These are phyloP conservation scores for Conidiobolus incongruus DNA, from an alignment of 371 early-diverging fungal species.

Conservation along the genomic window DNA sequence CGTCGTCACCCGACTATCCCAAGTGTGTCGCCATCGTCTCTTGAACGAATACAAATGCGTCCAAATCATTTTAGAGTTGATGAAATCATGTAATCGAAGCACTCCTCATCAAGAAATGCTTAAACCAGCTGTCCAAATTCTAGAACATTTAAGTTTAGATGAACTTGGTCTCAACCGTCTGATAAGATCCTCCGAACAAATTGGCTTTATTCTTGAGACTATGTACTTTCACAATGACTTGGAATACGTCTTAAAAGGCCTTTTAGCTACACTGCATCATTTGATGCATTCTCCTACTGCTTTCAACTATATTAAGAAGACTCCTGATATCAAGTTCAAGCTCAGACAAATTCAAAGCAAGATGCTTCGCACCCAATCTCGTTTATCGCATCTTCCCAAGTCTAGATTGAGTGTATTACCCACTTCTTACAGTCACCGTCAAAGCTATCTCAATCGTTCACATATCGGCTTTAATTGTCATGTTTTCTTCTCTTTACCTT, in stretches of 20 bases:
- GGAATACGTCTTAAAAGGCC: neutral
- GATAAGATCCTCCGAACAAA: neutral
- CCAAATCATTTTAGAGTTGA: constrained; percentile 12
- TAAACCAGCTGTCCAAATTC: constrained; percentile 13
- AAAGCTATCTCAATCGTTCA: too few species aligned
- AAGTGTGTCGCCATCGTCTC: constrained; percentile 13
- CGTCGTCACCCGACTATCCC: constrained; percentile 13
- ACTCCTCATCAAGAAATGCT: constrained; percentile 16
- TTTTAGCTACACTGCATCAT: neutral
- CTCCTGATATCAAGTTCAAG: neutral
- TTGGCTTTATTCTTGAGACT: neutral
- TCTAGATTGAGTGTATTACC: too few species aligned
- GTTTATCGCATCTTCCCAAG: too few species aligned
- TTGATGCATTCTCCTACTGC: neutral
- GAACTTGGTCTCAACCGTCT: constrained; percentile 1
- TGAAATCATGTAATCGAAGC: constrained; percentile 15
- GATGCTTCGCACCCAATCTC: too few species aligned
- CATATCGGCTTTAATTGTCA: too few species aligned
- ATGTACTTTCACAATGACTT: constrained; percentile 1
- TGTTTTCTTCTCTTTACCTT: too few species aligned
- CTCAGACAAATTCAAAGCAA: neutral
- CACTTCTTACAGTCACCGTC: too few species aligned
- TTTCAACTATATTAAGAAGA: neutral
- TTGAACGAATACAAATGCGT: constrained; percentile 13
- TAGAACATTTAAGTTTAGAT: constrained; percentile 13